phyloP scores from a whole-genome alignment of 2,329 filamentous ascomycete genomes.

The Nothophoma quercina region DNA sequence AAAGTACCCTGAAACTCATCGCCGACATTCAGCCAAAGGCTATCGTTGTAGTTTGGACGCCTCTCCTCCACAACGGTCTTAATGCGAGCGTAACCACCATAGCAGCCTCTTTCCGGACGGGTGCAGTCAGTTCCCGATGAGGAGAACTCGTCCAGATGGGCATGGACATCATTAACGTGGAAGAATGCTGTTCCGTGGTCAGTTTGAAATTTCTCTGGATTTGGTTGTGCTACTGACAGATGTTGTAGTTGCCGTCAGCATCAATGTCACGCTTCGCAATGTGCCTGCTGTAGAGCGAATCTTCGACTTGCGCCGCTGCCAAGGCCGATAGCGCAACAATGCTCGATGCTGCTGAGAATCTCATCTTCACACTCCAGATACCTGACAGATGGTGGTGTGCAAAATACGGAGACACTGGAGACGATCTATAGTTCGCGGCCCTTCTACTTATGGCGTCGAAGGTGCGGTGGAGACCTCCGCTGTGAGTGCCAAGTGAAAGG shows the following conservation, averaged over 20 bases:
- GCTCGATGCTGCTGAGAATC: constrained; percentile 24
- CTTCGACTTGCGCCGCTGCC: constrained; percentile 31
- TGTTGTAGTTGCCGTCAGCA: constrained; percentile 45
- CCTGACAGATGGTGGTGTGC: not conserved
- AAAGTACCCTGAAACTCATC: constrained; percentile 75
- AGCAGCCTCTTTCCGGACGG: constrained; percentile 64
- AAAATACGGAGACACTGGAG: constrained; percentile 9
- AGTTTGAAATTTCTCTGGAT: not conserved
- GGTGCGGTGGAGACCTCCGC: constrained; percentile 20
- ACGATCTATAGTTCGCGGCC: not conserved
- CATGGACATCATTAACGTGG: constrained; percentile 74
- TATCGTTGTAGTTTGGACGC: constrained; percentile 65
- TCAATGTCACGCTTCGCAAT: constrained; percentile 43
- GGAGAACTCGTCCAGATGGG: constrained; percentile 70
- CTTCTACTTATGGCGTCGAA: constrained; percentile 30
- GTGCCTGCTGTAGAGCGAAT: constrained; percentile 40
- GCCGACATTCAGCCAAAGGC: constrained; percentile 70
- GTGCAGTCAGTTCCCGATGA: constrained; percentile 69
- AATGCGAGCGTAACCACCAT: constrained; percentile 70
- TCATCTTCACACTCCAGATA: constrained; percentile 28
- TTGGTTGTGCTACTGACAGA: constrained; percentile 30
- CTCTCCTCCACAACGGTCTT: constrained; percentile 67
- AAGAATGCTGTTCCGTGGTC: constrained; percentile 60
- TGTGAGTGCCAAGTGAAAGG: constrained; percentile 26
- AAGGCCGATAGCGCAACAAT: constrained; percentile 33